These are phyloP conservation scores for Penicillium frequentans DNA, from an alignment of 2,329 filamentous ascomycete genomes.

Conservation along the genomic window DNA sequence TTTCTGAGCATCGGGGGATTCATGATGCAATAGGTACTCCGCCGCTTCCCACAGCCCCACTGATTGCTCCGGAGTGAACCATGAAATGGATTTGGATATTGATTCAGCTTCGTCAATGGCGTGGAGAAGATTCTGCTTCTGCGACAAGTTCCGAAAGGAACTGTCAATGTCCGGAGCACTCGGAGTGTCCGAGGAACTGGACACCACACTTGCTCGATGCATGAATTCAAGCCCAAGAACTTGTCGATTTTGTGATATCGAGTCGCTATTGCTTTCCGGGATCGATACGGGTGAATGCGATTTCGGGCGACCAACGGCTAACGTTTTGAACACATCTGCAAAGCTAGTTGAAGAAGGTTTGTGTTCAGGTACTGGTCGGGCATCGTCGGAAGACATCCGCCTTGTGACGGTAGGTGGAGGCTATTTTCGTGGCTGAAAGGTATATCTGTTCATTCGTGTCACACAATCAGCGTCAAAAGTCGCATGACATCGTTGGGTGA, in stretches of 20 bases:
- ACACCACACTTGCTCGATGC: slow-evolving; percentile 43
- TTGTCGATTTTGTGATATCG: slow-evolving; percentile 29
- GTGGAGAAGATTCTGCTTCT: slow-evolving; percentile 34
- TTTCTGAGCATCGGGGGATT: slow-evolving; percentile 38
- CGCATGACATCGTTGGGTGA: slow-evolving; percentile 6
- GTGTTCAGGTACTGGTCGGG: slow-evolving; percentile 33
- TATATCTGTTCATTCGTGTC: background rate
- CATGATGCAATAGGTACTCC: slow-evolving; percentile 38
- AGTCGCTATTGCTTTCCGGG: slow-evolving; percentile 33
- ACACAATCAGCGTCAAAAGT: slow-evolving; percentile 15
- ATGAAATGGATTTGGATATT: slow-evolving; percentile 33
- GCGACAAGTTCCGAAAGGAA: slow-evolving; percentile 35
- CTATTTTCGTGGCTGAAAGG: background rate
- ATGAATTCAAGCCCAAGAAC: slow-evolving; percentile 41
- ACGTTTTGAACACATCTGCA: slow-evolving; percentile 45
- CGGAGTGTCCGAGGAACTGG: slow-evolving; percentile 39
- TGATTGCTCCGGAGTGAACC: slow-evolving; percentile 42
- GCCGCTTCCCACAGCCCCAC: slow-evolving; percentile 42
- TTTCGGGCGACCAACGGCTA: slow-evolving; percentile 42
- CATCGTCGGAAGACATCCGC: slow-evolving; percentile 48
- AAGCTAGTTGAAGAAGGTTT: slow-evolving; percentile 40
- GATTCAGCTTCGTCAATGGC: slow-evolving; percentile 42
- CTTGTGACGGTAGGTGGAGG: slow-evolving; percentile 11
- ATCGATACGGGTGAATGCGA: slow-evolving; percentile 37
- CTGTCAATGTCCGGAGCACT: slow-evolving; percentile 39